Evolutionary conservation across 805 yeast genomes (phyloP).

Genomic region (Metschnikowia rubicola): DNA sequence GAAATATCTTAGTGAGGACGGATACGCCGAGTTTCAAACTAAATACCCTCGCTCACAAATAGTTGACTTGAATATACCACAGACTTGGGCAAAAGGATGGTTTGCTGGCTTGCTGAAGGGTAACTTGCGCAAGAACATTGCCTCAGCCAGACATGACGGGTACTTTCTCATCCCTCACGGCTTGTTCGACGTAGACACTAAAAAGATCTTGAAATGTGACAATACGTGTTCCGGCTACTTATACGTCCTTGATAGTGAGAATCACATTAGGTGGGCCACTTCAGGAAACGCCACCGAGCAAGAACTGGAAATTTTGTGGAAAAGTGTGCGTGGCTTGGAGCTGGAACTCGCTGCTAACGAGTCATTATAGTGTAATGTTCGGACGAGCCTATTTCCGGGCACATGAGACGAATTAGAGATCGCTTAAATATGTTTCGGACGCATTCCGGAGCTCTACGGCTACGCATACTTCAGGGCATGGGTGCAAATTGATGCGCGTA

Average conservation of each 20-base stretch:
- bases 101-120: conserved; percentile 46
- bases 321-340: conserved; percentile 56
- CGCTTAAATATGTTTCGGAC: too few species aligned
- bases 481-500: not conserved
- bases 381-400: too few species aligned
- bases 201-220: conserved; percentile 59
- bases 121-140: conserved; percentile 42
- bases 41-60: conserved; percentile 59
- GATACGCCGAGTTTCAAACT: conserved; percentile 36
- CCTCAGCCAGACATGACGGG: conserved; percentile 47
- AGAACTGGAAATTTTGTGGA: conserved; percentile 65
- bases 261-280: conserved; percentile 86
- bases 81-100: conserved; percentile 64
- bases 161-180: conserved; percentile 65
- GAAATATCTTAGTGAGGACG: conserved; percentile 39
- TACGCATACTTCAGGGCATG: not conserved
- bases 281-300: conserved; percentile 74
- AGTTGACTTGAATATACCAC: conserved; percentile 74
- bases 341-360: conserved; percentile 34
- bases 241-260: conserved; percentile 69
- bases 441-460: too few species aligned
- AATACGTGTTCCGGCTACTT: conserved; percentile 83
- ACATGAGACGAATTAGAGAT: too few species aligned
- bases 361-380: too few species aligned
- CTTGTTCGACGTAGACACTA: conserved; percentile 52